A percentile compares a stretch with the other conserved stretches of the same genome.
Conservation (phyloP, 805 yeast species). For the Saccharomycopsis javanensis region DNA sequence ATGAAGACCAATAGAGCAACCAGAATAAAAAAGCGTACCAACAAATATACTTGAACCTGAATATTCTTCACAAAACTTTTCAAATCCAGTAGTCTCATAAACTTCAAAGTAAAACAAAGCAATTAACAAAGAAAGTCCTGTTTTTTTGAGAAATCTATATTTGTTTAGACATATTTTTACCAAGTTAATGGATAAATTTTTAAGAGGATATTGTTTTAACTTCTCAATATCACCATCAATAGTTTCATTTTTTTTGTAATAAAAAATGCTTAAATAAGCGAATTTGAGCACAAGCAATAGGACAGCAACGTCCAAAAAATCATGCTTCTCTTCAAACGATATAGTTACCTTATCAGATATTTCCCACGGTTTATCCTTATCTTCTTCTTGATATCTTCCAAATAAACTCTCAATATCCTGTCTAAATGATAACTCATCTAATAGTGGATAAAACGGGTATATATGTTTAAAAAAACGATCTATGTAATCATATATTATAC, state of each 20-base stretch:
- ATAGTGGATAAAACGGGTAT: constrained; percentile 39
- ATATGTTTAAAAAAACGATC: constrained; percentile 35
- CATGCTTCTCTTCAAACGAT: constrained; percentile 31
- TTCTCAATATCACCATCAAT: constrained; percentile 23
- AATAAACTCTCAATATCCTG: constrained; percentile 26
- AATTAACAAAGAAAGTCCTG: constrained; percentile 36
- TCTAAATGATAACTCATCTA: constrained; percentile 30
- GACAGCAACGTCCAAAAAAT: constrained; percentile 37
- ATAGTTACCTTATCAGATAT: constrained; percentile 26
- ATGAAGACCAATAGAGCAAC: constrained; percentile 36
- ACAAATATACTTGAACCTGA: constrained; percentile 30
- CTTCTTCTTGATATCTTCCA: background rate
- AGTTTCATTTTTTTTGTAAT: background rate
- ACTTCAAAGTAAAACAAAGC: constrained; percentile 31
- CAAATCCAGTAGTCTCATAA: constrained; percentile 36
- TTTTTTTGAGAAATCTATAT: constrained; percentile 30
- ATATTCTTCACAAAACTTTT: constrained; percentile 38
- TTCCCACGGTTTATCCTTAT: background rate
- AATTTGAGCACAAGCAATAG: constrained; percentile 35
- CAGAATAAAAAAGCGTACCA: constrained; percentile 32
- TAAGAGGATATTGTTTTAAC: constrained; percentile 32
- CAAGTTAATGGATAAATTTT: constrained; percentile 30
- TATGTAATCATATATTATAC: constrained; percentile 35
- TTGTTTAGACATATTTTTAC: constrained; percentile 33
- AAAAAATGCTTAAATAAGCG: constrained; percentile 30